These are phyloP conservation scores for Diaporthe amygdali DNA, from an alignment of 2,329 filamentous ascomycete genomes.

Conservation along the genomic window DNA sequence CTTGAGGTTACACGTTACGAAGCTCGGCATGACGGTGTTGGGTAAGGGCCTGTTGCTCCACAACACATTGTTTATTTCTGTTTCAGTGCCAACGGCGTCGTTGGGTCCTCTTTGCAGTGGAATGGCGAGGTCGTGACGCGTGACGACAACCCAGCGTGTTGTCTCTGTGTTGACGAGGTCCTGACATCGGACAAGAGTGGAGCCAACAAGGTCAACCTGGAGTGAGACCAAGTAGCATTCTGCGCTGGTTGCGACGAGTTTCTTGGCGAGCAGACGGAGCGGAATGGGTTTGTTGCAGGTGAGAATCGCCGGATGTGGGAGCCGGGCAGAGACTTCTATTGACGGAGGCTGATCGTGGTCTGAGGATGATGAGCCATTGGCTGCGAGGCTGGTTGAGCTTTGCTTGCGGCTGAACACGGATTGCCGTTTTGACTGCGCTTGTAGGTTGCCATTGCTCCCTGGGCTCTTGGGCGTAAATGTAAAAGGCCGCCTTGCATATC, in stretches of 20 bases:
- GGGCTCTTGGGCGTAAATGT: slow-evolving; percentile 53
- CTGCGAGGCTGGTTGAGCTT: background rate
- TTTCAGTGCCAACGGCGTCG: slow-evolving; percentile 67
- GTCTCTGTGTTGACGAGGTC: slow-evolving; percentile 73
- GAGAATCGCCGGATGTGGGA: slow-evolving; percentile 86
- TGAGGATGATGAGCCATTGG: background rate
- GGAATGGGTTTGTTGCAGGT: slow-evolving; percentile 90
- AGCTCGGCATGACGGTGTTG: slow-evolving; percentile 85
- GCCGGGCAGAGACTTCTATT: slow-evolving; percentile 76
- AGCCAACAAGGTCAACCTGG: slow-evolving; percentile 81
- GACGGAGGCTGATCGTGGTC: slow-evolving; percentile 59
- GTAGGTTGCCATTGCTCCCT: slow-evolving; percentile 29
- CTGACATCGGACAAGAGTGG: slow-evolving; percentile 80
- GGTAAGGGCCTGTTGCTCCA: slow-evolving; percentile 79
- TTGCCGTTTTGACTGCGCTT: slow-evolving; percentile 48
- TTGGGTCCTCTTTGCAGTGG: slow-evolving; percentile 65
- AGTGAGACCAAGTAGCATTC: slow-evolving; percentile 78
- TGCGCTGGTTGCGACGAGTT: slow-evolving; percentile 71
- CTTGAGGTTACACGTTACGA: slow-evolving; percentile 86
- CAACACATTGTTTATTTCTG: slow-evolving; percentile 69
- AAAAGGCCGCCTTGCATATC: slow-evolving; percentile 79
- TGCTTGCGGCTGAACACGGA: slow-evolving; percentile 31
- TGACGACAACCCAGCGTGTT: slow-evolving; percentile 77
- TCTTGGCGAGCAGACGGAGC: slow-evolving; percentile 79
- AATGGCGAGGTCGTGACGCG: slow-evolving; percentile 73